Percentiles rank a stretch among this genome's conserved stretches.
These are phyloP conservation scores for Naematelia aurantialba DNA, from an alignment of 768 basidiomycete species.

Conservation along the genomic window DNA sequence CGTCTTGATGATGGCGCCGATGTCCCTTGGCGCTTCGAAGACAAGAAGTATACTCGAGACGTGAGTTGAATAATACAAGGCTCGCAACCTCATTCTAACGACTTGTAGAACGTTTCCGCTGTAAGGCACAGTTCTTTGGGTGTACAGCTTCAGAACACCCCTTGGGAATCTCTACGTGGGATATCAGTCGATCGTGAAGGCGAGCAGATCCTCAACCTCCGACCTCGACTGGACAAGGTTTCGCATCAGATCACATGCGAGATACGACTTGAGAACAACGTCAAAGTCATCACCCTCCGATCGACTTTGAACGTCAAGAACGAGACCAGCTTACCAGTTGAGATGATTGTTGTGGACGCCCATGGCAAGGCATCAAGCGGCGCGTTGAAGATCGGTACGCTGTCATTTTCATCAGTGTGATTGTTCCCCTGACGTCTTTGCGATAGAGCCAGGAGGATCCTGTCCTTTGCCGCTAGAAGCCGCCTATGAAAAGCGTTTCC, in stretches of 20 bases:
- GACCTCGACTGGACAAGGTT: slow-evolving; percentile 69
- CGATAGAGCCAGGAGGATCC: slow-evolving; percentile 71
- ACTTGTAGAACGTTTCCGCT: slow-evolving; percentile 65
- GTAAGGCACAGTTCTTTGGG: slow-evolving; percentile 79
- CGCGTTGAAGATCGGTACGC: slow-evolving; percentile 72
- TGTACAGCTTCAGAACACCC: slow-evolving; percentile 74
- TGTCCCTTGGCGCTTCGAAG: slow-evolving; percentile 94
- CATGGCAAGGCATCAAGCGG: slow-evolving; percentile 74
- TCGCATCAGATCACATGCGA: slow-evolving; percentile 81
- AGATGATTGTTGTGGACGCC: slow-evolving; percentile 82
- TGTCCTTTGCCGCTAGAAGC: slow-evolving; percentile 87
- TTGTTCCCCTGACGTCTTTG: neutral
- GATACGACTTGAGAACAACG: slow-evolving; percentile 81
- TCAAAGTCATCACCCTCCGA: slow-evolving; percentile 88
- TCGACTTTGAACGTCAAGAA: slow-evolving; percentile 92
- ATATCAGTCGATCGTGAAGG: slow-evolving; percentile 93
- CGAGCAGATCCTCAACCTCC: slow-evolving; percentile 79
- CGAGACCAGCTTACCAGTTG: slow-evolving; percentile 82
- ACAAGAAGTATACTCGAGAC: slow-evolving; percentile 90
- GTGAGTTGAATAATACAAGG: slow-evolving; percentile 56
- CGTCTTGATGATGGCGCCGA: slow-evolving; percentile 70
- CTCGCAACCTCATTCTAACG: no score
- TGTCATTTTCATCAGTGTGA: neutral
- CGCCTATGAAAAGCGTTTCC: slow-evolving; percentile 73
- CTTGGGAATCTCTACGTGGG: slow-evolving; percentile 82